These are phyloP conservation scores for Juncus inflexus DNA, from an alignment of 176 grass and related monocot species.

Conservation along the genomic window DNA sequence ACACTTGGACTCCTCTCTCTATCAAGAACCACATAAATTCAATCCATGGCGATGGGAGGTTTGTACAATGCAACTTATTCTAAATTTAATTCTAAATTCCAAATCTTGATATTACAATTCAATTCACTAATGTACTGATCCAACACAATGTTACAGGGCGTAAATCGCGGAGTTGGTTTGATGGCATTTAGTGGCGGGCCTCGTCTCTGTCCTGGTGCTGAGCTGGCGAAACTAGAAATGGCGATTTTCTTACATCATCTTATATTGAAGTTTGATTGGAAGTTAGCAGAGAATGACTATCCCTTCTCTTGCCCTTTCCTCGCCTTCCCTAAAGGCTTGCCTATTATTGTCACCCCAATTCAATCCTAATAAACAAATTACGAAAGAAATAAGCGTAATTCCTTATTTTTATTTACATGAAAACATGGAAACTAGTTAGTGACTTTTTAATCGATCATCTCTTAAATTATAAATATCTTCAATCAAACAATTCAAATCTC, in stretches of 20 bases:
- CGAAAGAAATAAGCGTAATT: too few species aligned
- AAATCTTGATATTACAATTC: slow-evolving; percentile 27
- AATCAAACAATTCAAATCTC: slow-evolving; percentile 22
- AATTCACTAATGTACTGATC: not conserved
- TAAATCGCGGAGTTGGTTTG: slow-evolving; percentile 29
- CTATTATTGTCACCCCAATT: slow-evolving; percentile 35
- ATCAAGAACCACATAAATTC: slow-evolving; percentile 55
- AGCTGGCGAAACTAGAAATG: slow-evolving; percentile 84
- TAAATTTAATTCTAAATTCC: not conserved
- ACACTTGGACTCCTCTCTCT: slow-evolving; percentile 50
- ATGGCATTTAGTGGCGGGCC: slow-evolving; percentile 77
- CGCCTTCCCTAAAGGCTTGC: slow-evolving; percentile 69
- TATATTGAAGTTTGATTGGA: slow-evolving; percentile 71
- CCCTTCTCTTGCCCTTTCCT: slow-evolving; percentile 72
- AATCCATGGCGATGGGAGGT: slow-evolving; percentile 78
- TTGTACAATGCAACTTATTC: not conserved
- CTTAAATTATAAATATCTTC: slow-evolving; percentile 15
- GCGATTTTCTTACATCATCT: slow-evolving; percentile 83
- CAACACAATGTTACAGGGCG: not conserved
- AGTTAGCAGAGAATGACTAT: slow-evolving; percentile 64
- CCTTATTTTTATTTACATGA: too few species aligned
- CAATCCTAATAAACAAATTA: too few species aligned
- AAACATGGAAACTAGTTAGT: too few species aligned
- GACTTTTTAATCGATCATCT: too few species aligned
- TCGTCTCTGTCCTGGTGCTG: slow-evolving; percentile 70